A percentile compares a stretch with the other conserved stretches of the same genome.
phyloP scores from a whole-genome alignment of 2,329 filamentous ascomycete genomes.

The Fusarium algeriense region DNA sequence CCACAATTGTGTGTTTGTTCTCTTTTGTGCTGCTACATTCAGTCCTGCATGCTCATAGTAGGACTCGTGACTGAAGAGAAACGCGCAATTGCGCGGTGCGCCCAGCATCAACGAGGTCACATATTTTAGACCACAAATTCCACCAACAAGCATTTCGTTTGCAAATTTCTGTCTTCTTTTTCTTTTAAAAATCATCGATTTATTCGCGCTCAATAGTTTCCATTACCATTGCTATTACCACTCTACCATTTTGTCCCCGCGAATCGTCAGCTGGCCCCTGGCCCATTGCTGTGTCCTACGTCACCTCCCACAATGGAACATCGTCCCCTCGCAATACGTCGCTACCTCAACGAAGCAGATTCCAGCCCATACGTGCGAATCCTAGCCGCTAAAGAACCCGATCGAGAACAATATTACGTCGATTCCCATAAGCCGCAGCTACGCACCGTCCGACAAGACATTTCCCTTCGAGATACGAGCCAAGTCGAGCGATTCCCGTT shows the following conservation, averaged over 20 bases:
- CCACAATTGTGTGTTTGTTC: not conserved
- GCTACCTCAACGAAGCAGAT: not conserved
- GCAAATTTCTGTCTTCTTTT: not conserved
- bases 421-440: accelerated
- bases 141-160: not conserved
- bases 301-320: not conserved
- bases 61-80: not conserved
- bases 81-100: not conserved
- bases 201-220: accelerated
- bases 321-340: accelerated
- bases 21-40: not conserved
- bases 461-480: accelerated
- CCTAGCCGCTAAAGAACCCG: accelerated
- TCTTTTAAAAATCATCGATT: accelerated
- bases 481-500: not conserved
- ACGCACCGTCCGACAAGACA: accelerated
- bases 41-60: not conserved
- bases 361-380: not conserved
- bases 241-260: not conserved
- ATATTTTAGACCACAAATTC: not conserved
- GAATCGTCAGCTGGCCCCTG: accelerated
- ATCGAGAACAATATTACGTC: accelerated
- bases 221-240: accelerated
- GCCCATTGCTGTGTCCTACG: accelerated
- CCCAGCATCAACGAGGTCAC: no score